phyloP scores from a whole-genome alignment of 148 eudicot species.

The Camellia japonica region DNA sequence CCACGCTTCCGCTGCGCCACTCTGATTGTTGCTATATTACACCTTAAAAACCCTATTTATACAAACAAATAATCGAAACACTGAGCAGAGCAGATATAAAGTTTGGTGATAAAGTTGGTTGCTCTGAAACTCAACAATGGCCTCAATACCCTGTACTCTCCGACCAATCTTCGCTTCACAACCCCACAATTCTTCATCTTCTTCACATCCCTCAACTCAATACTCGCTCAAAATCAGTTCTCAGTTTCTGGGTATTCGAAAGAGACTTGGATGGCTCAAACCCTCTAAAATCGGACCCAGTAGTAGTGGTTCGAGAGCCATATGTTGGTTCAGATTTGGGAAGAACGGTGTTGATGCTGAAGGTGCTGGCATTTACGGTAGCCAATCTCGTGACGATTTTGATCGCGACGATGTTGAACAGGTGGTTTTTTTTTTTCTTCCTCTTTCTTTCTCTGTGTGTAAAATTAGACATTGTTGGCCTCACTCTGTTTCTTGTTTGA shows the following conservation, averaged over 20 bases:
- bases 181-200: constrained; percentile 16
- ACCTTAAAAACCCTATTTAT: not conserved
- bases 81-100: not conserved
- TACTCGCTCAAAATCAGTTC: not conserved
- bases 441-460: not conserved
- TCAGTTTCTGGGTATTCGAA: constrained; percentile 14
- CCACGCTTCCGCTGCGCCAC: constrained; percentile 42
- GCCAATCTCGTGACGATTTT: constrained; percentile 83
- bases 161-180: constrained; percentile 20
- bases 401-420: constrained; percentile 95
- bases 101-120: not conserved
- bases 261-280: constrained; percentile 25
- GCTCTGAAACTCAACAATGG: constrained; percentile 21
- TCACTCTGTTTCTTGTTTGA: not conserved
- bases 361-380: constrained; percentile 85
- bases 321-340: constrained; percentile 88
- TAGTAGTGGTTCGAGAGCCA: constrained; percentile 37
- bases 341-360: constrained; percentile 88
- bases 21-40: constrained; percentile 2
- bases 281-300: constrained; percentile 19
- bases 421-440: constrained; percentile 23
- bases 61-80: accelerated
- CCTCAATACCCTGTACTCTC: constrained; percentile 34
- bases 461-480: not conserved
- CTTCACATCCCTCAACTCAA: constrained; percentile 5